Base-by-base conservation (phyloP, 108 stramenopile genomes). In the Cylindrotheca closterium region DNA sequence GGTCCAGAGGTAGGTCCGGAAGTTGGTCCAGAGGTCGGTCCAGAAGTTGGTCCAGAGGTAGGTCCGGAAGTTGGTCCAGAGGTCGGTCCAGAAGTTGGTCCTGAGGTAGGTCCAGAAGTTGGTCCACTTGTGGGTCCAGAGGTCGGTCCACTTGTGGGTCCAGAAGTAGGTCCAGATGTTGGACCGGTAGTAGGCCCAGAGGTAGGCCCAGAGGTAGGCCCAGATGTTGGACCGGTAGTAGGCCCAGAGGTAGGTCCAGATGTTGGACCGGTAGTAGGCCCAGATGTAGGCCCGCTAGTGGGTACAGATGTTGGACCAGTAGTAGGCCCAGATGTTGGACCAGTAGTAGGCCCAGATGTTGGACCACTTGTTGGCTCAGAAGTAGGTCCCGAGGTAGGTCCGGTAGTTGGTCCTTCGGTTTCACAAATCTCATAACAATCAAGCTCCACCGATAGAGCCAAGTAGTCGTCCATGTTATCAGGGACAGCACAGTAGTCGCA, bases 311-410 rank as follows among this genome's bases (percentile, higher is more conserved):
- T 63, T 25, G 61, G 61, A 24, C 25, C 47, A 34, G 49, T 12
- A 24, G 62, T 51, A 23, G 62, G 62, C 1, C 62, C 50, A 51
- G 62, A 51, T n/a, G 62, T 51, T 30, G 62, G 62, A n/a, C 1
- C 62, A 1, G 29, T 30, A 51, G 62, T 51, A 0, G 62, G 62
- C 31, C 28, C 49, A 27, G 62, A 37, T 2, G 62, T 51, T 18
- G 62, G 62, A 8, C 26, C 27, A 33, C 28, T 15, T 1, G 62
- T 63, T 2, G 62, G 50, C 19, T 1, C 48, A 2, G 34, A 1
- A 2, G 62, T 63, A 3, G 62, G 62, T 51, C 27, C 62, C 19
- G 62, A 1, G 1, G 62, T 63, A 18, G 62, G 62, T 28, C 50
- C 27, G n/a, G 15, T 3, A 31, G 62, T 63, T 17, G 62, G 62